Base-by-base conservation (phyloP, 164 flowering plant genomes). In the Platanus orientalis region DNA sequence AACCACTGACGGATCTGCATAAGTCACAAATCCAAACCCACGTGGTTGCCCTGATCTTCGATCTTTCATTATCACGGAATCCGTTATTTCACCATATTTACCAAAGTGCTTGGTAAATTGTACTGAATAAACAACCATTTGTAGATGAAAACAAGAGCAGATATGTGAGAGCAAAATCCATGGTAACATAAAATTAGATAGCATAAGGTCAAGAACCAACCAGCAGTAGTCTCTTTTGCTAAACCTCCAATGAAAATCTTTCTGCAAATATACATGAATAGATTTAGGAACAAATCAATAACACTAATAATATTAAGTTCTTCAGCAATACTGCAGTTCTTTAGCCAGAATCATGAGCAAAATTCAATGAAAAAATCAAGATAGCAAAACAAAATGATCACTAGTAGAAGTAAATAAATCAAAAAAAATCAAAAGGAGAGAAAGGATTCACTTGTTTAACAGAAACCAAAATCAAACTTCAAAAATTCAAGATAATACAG, bases 11-110 rank as follows among this genome's bases (percentile, higher is more conserved):
- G 92, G 80, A 71, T 90, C 97, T 1, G 90, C 94, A 69, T 84
- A 90, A n/a, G 97, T 90, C 30, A 90, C 77, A 63, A 90, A 90
- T 50, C 97, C 97, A 58, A 90, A 90, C 9, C 97, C 97, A 54
- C 97, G 88, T 10, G 97, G 94, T 47, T 76, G 89, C 55, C 94
- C 92, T 1, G 84, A 76, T 52, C 75, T 74, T 61, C 92, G 78
- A 68, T 90, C 97, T 78, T 81, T 88, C 97, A 90, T 88, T 52
- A 90, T 90, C 51, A 90, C 97, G 17, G 89, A 83, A 61, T 90
- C 97, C 9, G 87, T 86, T 34, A 90, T 79, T 58, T 90, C 97
- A 45, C 97, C 97, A 71, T 86, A 90, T 54, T 82, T 81, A 24
- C 85, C 86, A 56, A 90, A 90, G 65, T 90, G 78, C 72, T 81